phyloP scores from a whole-genome alignment of 164 flowering plant species.

The Vitis cinerea region DNA sequence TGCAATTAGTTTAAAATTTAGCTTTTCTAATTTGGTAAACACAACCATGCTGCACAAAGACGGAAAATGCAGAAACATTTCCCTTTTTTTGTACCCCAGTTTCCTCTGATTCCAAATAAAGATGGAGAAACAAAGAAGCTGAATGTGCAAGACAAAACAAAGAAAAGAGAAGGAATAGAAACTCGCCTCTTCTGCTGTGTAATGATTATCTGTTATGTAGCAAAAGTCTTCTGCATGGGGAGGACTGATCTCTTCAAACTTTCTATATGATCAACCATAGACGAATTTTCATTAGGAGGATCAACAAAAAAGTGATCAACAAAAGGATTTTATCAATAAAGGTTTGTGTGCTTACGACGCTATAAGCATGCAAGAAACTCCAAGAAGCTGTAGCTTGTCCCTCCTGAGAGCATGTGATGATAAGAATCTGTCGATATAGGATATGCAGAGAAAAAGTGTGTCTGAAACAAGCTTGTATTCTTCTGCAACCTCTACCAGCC shows the following conservation, averaged over 20 bases:
- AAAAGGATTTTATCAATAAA: background rate
- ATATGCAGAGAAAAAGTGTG: slow-evolving; percentile 31
- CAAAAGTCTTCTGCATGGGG: slow-evolving; percentile 39
- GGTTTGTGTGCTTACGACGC: slow-evolving; percentile 26
- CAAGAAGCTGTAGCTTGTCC: slow-evolving; percentile 35
- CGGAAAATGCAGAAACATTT: background rate
- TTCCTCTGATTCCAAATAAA: background rate
- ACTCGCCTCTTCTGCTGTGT: slow-evolving; percentile 25
- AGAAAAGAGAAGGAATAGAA: background rate
- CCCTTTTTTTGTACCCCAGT: background rate
- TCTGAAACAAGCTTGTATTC: slow-evolving; percentile 38
- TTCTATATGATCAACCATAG: slow-evolving; percentile 16
- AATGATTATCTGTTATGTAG: slow-evolving; percentile 35
- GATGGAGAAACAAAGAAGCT: background rate
- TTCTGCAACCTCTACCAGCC: slow-evolving; percentile 43
- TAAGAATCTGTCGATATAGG: slow-evolving; percentile 34
- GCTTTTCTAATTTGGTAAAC: background rate
- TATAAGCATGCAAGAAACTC: slow-evolving; percentile 36
- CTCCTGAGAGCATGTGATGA: slow-evolving; percentile 21
- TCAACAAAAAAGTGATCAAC: background rate
- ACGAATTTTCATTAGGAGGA: background rate
- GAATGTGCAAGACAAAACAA: background rate
- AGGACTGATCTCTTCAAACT: slow-evolving; percentile 38
- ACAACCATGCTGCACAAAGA: background rate
- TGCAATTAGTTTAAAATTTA: no score